phyloP scores from a whole-genome alignment of 2,329 filamentous ascomycete genomes.

The Penicillium olsonii region DNA sequence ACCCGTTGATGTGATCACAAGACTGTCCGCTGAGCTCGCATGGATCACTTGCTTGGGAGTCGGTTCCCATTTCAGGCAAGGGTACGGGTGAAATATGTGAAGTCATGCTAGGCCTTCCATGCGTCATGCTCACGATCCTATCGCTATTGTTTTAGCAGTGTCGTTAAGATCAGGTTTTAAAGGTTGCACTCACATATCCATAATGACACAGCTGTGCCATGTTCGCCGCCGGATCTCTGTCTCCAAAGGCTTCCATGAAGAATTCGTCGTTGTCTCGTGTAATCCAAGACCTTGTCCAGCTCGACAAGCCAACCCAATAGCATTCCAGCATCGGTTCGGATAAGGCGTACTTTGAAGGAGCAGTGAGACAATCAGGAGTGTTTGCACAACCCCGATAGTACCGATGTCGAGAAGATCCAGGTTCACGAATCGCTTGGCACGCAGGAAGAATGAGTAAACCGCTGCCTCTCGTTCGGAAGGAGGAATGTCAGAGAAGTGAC shows the following conservation, averaged over 20 bases:
- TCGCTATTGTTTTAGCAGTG: background rate
- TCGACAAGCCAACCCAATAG: slow-evolving; percentile 45
- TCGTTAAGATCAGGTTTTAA: background rate
- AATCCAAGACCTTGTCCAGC: slow-evolving; percentile 47
- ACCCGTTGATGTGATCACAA: slow-evolving; percentile 14
- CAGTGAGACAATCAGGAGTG: slow-evolving; percentile 42
- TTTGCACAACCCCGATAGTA: slow-evolving; percentile 45
- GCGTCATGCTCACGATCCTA: slow-evolving; percentile 44
- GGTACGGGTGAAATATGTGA: slow-evolving; percentile 29
- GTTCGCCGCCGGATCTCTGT: slow-evolving; percentile 39
- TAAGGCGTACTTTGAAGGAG: slow-evolving; percentile 46
- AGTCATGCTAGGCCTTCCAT: slow-evolving; percentile 38
- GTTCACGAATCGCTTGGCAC: slow-evolving; percentile 37
- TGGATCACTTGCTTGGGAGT: slow-evolving; percentile 17
- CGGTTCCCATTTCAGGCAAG: slow-evolving; percentile 21
- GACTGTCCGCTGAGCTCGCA: slow-evolving; percentile 14
- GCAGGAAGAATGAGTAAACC: slow-evolving; percentile 37
- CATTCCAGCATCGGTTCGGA: slow-evolving; percentile 46
- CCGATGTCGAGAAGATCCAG: slow-evolving; percentile 42
- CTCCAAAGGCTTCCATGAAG: slow-evolving; percentile 31
- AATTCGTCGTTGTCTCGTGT: slow-evolving; percentile 30
- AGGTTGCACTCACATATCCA: slow-evolving; percentile 36
- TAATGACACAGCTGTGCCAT: slow-evolving; percentile 45
- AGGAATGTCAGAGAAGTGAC: slow-evolving; percentile 41
- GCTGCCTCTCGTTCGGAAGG: slow-evolving; percentile 29